These are phyloP conservation scores for Saturnispora saitoi DNA, from an alignment of 805 yeast species.

Conservation along the genomic window DNA sequence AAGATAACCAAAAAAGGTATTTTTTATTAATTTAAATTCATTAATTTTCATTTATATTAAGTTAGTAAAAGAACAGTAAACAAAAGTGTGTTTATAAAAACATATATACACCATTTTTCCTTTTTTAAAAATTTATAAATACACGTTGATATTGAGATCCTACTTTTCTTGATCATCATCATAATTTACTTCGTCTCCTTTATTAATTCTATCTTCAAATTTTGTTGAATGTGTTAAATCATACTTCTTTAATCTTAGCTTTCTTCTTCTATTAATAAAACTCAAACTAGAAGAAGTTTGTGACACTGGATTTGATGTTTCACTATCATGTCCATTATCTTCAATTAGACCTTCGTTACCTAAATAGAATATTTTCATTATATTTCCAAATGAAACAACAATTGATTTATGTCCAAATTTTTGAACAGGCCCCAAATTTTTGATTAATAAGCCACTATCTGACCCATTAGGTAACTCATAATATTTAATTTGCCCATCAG, in stretches of 20 bases:
- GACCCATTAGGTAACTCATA: slow-evolving; percentile 49
- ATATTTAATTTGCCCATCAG: slow-evolving; percentile 52
- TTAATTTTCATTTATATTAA: too few species aligned
- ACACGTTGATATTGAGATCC: too few species aligned
- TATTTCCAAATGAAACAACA: slow-evolving; percentile 65
- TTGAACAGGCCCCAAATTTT: slow-evolving; percentile 50
- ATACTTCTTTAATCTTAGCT: slow-evolving; percentile 28
- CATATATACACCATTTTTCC: too few species aligned
- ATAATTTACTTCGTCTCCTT: neutral
- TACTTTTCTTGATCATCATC: neutral
- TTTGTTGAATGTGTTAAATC: slow-evolving; percentile 32
- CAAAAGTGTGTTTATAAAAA: too few species aligned
- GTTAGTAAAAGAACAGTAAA: too few species aligned
- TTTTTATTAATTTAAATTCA: too few species aligned
- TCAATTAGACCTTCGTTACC: slow-evolving; percentile 70
- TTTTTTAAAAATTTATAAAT: too few species aligned
- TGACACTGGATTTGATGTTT: slow-evolving; percentile 28
- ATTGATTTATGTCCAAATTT: slow-evolving; percentile 74
- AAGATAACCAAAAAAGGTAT: too few species aligned
- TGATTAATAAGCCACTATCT: slow-evolving; percentile 39
- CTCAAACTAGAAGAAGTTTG: slow-evolving; percentile 25
- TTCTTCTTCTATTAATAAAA: slow-evolving; percentile 31
- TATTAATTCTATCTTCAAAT: slow-evolving; percentile 19
- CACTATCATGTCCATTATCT: slow-evolving; percentile 41
- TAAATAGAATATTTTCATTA: slow-evolving; percentile 61